These are phyloP conservation scores for Chenopodium formosanum DNA, from an alignment of 148 eudicot species.

Conservation along the genomic window DNA sequence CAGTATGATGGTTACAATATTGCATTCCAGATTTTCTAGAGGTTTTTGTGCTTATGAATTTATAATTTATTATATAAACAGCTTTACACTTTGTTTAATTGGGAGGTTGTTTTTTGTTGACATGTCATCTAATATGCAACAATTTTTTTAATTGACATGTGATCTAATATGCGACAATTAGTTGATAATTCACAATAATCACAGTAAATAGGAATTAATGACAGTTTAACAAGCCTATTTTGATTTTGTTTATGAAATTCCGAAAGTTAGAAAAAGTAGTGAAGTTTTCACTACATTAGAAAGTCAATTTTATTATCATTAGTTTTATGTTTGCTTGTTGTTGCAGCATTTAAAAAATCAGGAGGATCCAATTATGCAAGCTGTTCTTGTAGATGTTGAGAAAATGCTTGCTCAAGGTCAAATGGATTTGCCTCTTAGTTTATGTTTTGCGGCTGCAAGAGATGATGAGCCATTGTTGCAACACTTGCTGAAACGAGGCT, in stretches of 20 bases:
- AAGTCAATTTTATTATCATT: not conserved
- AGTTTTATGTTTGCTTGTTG: slow-evolving; percentile 14
- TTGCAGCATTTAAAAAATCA: slow-evolving; percentile 57
- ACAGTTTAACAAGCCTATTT: not conserved
- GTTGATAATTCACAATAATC: no score
- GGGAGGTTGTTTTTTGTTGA: not conserved
- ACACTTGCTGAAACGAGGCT: slow-evolving; percentile 55
- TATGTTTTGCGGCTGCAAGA: slow-evolving; percentile 67
- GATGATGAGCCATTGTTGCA: slow-evolving; percentile 62
- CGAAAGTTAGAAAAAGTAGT: not conserved
- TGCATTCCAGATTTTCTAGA: not conserved
- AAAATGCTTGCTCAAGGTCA: slow-evolving; percentile 63
- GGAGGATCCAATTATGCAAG: slow-evolving; percentile 47
- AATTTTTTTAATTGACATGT: no score
- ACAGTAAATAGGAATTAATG: not conserved
- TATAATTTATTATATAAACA: no score
- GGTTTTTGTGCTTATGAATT: not conserved
- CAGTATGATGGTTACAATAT: not conserved
- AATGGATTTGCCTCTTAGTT: slow-evolving; percentile 71
- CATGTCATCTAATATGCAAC: not conserved
- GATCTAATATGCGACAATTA: no score
- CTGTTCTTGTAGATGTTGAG: slow-evolving; percentile 49
- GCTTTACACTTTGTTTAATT: not conserved
- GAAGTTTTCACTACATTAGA: not conserved
- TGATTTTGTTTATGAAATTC: not conserved